A percentile compares a stretch with the other conserved stretches of the same genome.
These are phyloP conservation scores for Chlamydomonas schloesseri DNA, from an alignment of 139 green algal species.

Conservation along the genomic window DNA sequence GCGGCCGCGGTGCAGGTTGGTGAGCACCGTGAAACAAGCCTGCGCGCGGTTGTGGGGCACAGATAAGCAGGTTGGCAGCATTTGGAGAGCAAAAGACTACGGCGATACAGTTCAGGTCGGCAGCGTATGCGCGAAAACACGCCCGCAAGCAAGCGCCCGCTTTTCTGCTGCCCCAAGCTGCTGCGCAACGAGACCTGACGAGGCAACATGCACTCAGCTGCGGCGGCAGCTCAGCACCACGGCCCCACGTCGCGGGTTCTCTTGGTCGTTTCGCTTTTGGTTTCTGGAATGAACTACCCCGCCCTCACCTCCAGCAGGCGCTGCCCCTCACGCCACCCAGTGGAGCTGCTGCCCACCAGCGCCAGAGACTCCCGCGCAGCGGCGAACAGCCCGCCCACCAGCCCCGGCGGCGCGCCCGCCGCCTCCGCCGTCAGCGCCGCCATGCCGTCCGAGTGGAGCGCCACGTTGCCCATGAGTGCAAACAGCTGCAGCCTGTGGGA, in stretches of 20 bases:
- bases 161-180: no score
- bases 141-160: no score
- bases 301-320: slow-evolving; percentile 31
- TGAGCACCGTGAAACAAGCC: slow-evolving; percentile 20
- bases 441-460: slow-evolving; percentile 6
- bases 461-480: slow-evolving; percentile 17
- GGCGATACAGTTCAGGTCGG: no score
- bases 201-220: no score
- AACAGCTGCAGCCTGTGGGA: slow-evolving; percentile 27
- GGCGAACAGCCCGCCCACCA: background rate
- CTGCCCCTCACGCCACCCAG: background rate
- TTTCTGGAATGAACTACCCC: no score
- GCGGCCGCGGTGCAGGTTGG: slow-evolving; percentile 22
- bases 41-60: background rate
- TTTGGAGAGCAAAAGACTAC: no score
- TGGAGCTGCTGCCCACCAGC: background rate
- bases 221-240: no score
- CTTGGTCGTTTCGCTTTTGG: no score
- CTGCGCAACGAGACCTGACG: no score
- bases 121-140: no score
- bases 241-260: no score
- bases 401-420: background rate
- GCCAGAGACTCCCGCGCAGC: background rate
- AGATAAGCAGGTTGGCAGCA: no score
- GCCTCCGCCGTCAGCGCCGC: background rate